Base-by-base conservation (phyloP, 2,329 filamentous ascomycete species). In the Xylariaceae sp. region DNA sequence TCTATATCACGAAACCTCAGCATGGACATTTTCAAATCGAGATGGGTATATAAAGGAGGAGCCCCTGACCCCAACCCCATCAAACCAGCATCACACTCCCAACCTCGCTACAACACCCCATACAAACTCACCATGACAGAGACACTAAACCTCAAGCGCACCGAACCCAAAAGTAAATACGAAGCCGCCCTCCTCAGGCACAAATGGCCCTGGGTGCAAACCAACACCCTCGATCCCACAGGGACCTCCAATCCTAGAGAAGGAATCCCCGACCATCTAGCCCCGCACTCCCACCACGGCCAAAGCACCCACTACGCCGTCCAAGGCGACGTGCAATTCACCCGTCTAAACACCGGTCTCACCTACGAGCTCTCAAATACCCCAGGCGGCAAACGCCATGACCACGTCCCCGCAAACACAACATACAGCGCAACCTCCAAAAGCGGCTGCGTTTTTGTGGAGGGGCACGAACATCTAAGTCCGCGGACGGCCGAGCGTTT, bases 401-500 rank as follows among this genome's bases (percentile, higher is more conserved):
- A 55, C 8, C 9, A 7, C 0, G 52, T 62, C 11, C 13, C n/a
- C 6, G 47, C 59, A 3, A 34, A 51, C 2, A 42, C 45, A 30
- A 13, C 3, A 3, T 65, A 64, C 48, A 58, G 47, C 15, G 63
- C 39, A 10, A 53, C 57, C 0, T 64, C 60, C 3, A 35, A 2
- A 15, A 8, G 7, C 0, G 63, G 61, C 23, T 58, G 59, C 34
- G 52, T 13, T 1, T 64, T 67, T 34, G 60, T 65, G 7, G 64
- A 65, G 23, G 64, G 60, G 1, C 65, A 64, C 15, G 34, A 15
- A 7, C 50, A 18, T 15, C 57, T 67, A 4, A 66, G 62, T 8
- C 62, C 65, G 4, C n/a, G 39, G 10, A 61, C 59, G 0, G 65
- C 62, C 1, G 64, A 63, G 47, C 63, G 64, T 5, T 64, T 65